Evolutionary conservation across 75 land plant species (phyloP), one percentile per base, ranked within the genome.

Genomic region (Gnetum montanum): DNA sequence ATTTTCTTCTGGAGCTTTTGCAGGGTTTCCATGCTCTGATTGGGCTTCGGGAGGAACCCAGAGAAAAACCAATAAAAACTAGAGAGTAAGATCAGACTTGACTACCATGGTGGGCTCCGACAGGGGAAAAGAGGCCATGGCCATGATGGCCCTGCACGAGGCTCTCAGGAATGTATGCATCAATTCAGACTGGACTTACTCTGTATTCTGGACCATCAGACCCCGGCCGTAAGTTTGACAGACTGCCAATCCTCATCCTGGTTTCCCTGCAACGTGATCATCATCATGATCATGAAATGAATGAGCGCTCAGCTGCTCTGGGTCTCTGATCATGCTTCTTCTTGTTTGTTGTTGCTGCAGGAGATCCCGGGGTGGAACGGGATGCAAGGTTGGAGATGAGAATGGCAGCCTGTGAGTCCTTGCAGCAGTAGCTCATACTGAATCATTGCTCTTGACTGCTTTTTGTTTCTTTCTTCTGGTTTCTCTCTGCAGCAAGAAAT

Each of bases 131-230:
- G 91, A 86, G 66, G 94, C 88, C 4, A 74, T 80, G 59, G 95
- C 91, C 70, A 84, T 85, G 85, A 83, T 89, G 86, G 95, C 95
- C 37, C 73, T 89, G 63, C 95, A 89, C 70, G 95, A 89, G 60
- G 95, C 95, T 40, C 80, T 89, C 15, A 61, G 90, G 37, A 79
- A 68, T 52, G 95, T 89, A 55, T 89, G 95, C 65, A 61, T 89
- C 51, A 79, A 69, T 61, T 68, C 86, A 15, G 95, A 89, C 58
- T 89, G 90, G 95, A 89, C 86, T 59, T 89, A 89, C 70, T 85
- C 95, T 45, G 95, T 89, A 43, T 89, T 89, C 83, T 89, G 95
- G 95, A 89, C 95, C 35, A 89, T 89, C 29, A 75, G 95, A n/a
- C 95, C 90, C 63, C 74, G 95, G 46, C 95, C 94, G 94, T 88